phyloP scores from a whole-genome alignment of 1,284 basidiomycete genomes.

The Golubevia pallescens region DNA sequence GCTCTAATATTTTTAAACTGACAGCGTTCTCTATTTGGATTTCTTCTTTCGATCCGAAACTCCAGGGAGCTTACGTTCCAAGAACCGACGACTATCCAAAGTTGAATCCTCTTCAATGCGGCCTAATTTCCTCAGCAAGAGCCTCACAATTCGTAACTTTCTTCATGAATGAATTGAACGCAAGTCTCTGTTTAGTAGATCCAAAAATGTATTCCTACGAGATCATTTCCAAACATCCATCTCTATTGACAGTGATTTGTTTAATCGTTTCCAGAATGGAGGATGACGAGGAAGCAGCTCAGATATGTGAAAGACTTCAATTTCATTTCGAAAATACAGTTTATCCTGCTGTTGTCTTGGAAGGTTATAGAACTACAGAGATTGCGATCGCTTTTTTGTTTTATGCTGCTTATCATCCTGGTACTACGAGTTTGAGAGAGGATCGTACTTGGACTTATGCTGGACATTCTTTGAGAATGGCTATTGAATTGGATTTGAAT shows the following conservation, averaged over 20 bases:
- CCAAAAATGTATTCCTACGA: constrained; percentile 34
- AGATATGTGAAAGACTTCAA: constrained; percentile 23
- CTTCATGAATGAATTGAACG: constrained; percentile 34
- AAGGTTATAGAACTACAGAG: constrained; percentile 29
- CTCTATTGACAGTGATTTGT: constrained; percentile 28
- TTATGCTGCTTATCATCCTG: constrained; percentile 28
- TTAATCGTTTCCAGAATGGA: no score
- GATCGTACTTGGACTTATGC: constrained; percentile 35
- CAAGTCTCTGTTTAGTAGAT: constrained; percentile 35
- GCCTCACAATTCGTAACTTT: constrained; percentile 22
- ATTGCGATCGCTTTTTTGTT: constrained; percentile 31
- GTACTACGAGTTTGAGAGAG: constrained; percentile 27
- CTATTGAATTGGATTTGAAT: constrained; percentile 39
- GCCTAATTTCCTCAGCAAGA: constrained; percentile 22
- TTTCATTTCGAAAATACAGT: constrained; percentile 21
- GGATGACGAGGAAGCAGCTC: constrained; percentile 3
- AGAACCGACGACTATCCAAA: constrained; percentile 6
- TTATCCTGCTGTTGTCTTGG: constrained; percentile 28
- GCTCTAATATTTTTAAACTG: no score
- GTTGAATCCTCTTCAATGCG: constrained; percentile 30
- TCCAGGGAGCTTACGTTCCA: constrained; percentile 7
- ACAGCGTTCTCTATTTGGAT: no score
- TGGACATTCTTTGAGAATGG: constrained; percentile 33
- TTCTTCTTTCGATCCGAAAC: no score
- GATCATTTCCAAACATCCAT: constrained; percentile 23